Conservation (phyloP, 2,329 filamentous ascomycete species). For the Hymenotorrendiella dingleyae region DNA sequence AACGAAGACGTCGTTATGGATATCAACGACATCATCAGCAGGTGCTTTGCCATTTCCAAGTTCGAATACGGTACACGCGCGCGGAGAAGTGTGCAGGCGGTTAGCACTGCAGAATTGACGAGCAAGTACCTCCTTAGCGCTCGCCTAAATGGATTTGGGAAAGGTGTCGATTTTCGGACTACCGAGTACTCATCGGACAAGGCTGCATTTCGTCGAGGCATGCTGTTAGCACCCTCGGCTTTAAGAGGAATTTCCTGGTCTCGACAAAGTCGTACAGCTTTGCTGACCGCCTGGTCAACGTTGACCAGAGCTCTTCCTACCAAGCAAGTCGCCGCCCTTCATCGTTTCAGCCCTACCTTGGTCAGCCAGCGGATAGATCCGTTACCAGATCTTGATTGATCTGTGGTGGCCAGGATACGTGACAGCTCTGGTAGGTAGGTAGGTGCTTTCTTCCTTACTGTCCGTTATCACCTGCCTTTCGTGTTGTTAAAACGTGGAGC, state of each 20-base stretch:
- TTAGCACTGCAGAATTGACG: not conserved
- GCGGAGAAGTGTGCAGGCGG: not conserved
- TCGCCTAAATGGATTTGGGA: not conserved
- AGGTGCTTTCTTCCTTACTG: not conserved
- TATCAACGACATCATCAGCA: constrained; percentile 1
- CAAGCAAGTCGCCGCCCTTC: not conserved
- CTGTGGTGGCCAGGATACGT: too few species aligned
- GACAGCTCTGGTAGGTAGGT: not conserved
- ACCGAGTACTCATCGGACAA: not conserved
- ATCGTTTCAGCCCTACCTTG: constrained; percentile 1
- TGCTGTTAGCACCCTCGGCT: not conserved
- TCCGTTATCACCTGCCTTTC: constrained; percentile 5
- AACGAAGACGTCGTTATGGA: not conserved
- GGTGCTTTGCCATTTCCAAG: not conserved
- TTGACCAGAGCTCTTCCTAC: not conserved
- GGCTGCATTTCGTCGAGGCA: not conserved
- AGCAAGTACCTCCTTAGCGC: too few species aligned
- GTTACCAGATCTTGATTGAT: too few species aligned
- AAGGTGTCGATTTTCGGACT: not conserved
- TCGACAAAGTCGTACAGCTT: too few species aligned
- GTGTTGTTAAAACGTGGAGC: constrained; percentile 16
- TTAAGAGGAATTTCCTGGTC: too few species aligned
- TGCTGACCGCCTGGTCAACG: not conserved
- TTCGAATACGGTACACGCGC: not conserved
- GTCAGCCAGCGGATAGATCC: constrained; percentile 1